Evolutionary conservation across 2,329 filamentous ascomycete genomes (phyloP), one percentile per base, ranked within the genome.

Genomic region (Stagonosporopsis rhizophila): DNA sequence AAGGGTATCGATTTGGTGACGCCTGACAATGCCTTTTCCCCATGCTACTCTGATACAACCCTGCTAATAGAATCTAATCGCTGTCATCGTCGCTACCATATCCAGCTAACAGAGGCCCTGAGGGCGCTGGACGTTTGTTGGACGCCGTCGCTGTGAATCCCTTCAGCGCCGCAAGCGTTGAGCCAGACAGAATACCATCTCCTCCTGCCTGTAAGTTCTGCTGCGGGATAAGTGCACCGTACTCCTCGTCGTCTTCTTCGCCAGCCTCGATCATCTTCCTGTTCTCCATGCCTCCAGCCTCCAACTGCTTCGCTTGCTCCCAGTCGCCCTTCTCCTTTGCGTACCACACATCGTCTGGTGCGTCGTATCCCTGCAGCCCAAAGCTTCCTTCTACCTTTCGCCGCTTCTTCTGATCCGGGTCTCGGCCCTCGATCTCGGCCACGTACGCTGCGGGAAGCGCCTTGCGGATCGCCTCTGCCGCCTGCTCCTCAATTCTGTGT

Each of bases 341-440:
- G 77, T 93, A 96, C 85, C 96, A 96, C 23, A 99, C 87, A 60
- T 95, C 89, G 72, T 99, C 95, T 0, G 94, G 93, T 1, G 93
- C 93, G 70, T 98, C 91, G 74, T 97, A 98, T 1, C 93, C 94
- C 51, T 94, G 85, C 41, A 99, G 77, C 0, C 93, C 94, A 71
- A 96, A 98, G 20, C 85, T 88, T 5, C 73, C 92, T 75, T 97
- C 92, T 23, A 96, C 87, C 78, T 91, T 96, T 76, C 94, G 87
- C 69, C 93, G 83, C 80, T 97, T 98, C 71, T 88, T 85, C 37
- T 92, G 90, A 67, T 93, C 91, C 0, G 91, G 90, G 64, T 96
- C 92, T 46, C 91, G 86, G 15, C 95, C 95, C 75, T 99, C 95
- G 44, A 99, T 88, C 80, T 99, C 92, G 0, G 92, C 92, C 0